Evolutionary conservation across 176 grass and related monocot genomes (phyloP), one percentile per base, ranked within the genome.

Genomic region (Leersia perrieri): DNA sequence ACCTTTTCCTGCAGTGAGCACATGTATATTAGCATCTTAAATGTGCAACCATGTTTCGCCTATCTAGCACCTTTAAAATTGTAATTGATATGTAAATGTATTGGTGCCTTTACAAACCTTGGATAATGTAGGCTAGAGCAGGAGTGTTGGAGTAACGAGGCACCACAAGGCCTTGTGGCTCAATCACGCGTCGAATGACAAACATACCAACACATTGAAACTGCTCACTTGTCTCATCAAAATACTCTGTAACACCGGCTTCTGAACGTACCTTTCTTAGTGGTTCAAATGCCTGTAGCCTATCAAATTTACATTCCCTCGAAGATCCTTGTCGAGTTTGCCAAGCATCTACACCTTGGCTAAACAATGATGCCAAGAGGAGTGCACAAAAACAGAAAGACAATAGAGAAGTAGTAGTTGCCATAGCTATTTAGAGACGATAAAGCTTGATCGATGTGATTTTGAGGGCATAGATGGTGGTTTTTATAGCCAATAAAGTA

Each of bases 231-330:
- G 36, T 45, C 69, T 84, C 74, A 9, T 91, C 80, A 35, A 87
- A 84, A 75, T 87, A 91, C 61, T 91, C 80, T 0, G 82, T 87
- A 61, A 71, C 42, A 1, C 80, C 84, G 12, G 84, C 89, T 82
- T 91, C 70, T 25, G 79, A 82, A 29, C 58, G 58, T 32, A 81
- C 70, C 11, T 25, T 68, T 10, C 69, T 76, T 12, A 39, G 39
- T 3, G 89, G 89, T 66, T 91, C 80, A n/a, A 80, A 66, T 30
- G 75, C 61, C 11, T 66, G 60, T 25, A 91, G 63, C 61, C 74
- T 91, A 38, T 91, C 80, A 11, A 91, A 66, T 15, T 63, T 85
- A 7, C 89, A 91, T 29, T 78, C 66, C 31, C 70, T 71, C 13
- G 7, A 81, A 31, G 25, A 61, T 20, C 74, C 62, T 5, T 76